Evolutionary conservation across 345 rosid genomes (phyloP), one percentile per base, ranked within the genome.

Genomic region (Euphorbia tirucalli): DNA sequence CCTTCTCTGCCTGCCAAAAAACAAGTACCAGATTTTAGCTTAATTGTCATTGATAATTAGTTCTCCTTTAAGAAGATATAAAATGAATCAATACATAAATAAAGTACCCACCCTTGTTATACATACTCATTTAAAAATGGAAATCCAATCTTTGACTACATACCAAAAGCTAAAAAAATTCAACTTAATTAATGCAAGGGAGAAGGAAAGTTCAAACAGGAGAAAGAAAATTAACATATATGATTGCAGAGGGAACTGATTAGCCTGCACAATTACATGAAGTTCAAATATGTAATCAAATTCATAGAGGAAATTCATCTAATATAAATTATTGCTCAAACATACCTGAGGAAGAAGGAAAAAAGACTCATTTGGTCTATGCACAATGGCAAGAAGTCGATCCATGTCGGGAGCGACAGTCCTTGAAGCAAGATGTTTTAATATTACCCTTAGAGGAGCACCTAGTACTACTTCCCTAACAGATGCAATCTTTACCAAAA

Each of bases 361-460:
- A 82, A 88, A 93, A 18, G 98, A 89, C 79, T 96, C 98, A 67
- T 88, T 89, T 30, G 99, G 97, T 66, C 98, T 85, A 87, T 91
- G 99, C 79, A 93, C 88, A 44, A 96, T 83, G 14, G 99, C 96
- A 59, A 93, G 84, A 82, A 90, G 85, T 61, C 67, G 80, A 75
- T 81, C 86, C 9, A 74, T 56, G 73, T 80, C 84, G 50, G 94
- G 83, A 84, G 86, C 84, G 80, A 84, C 85, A 3, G 85, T 88
- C 69, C 86, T 93, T 28, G 92, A 84, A 80, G 90, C 83, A 82
- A 96, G 91, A 83, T 85, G 87, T 79, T 86, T 86, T 65, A 93
- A 80, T 22, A 89, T 83, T 61, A 85, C 74, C 68, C 89, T 90
- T 57, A 96, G 81, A 5, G 99, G 97, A 7, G 98, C 97, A 81